Evolutionary conservation across 2,329 filamentous ascomycete genomes (phyloP).

Genomic region (Aspergillus sergii): DNA sequence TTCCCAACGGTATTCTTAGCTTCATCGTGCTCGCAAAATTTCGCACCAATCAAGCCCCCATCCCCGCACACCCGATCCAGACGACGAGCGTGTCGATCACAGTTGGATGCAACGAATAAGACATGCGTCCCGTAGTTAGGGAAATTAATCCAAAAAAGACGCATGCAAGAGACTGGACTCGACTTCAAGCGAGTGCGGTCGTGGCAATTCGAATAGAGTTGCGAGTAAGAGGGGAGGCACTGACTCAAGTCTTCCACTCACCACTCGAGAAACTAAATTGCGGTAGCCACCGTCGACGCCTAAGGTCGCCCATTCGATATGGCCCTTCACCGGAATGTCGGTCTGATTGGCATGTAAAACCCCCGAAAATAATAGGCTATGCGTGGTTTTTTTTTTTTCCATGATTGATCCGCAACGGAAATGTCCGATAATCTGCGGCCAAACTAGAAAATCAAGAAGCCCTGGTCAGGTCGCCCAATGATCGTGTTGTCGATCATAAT

Average conservation of each 20-base stretch:
- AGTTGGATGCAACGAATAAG: constrained; percentile 8
- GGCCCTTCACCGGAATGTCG: constrained; percentile 1
- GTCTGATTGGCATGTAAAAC: constrained; percentile 34
- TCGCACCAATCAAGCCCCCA: constrained; percentile 28
- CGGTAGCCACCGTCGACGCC: constrained; percentile 24
- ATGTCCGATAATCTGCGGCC: constrained; percentile 27
- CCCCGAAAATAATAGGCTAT: constrained; percentile 27
- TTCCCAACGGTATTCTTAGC: constrained; percentile 15
- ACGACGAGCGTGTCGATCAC: constrained; percentile 32
- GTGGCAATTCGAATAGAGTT: constrained; percentile 12
- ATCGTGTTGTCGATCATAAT: constrained; percentile 5
- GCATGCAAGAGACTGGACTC: constrained; percentile 5
- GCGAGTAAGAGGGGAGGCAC: not conserved
- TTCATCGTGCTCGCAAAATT: constrained; percentile 28
- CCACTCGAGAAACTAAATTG: constrained; percentile 5
- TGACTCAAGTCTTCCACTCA: not conserved
- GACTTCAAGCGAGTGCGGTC: constrained; percentile 1
- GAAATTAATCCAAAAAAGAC: constrained; percentile 5
- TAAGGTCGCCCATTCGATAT: constrained; percentile 23
- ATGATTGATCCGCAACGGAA: constrained; percentile 37
- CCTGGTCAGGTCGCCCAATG: not conserved
- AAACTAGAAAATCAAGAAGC: not conserved
- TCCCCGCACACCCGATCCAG: constrained; percentile 28
- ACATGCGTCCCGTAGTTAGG: not conserved
- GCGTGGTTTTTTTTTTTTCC: constrained; percentile 13